Base-by-base conservation (phyloP, 495 filamentous ascomycete genomes). In the Hypoxylon subgilvum region DNA sequence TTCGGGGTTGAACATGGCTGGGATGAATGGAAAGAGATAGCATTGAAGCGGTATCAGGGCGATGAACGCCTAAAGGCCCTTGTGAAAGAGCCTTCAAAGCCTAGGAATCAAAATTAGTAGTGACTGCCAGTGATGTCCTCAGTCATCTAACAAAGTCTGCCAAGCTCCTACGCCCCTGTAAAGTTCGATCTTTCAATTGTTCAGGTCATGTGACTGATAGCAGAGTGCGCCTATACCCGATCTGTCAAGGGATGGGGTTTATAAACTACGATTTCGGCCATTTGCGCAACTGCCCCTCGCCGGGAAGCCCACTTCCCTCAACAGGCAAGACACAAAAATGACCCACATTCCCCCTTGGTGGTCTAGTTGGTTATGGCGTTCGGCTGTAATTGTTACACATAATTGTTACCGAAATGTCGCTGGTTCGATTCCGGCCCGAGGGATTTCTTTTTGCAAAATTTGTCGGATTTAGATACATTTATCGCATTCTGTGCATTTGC, bases 301-400 rank as follows among this genome's bases (percentile, higher is more conserved):
- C 10, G 14, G 30, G 30, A 35, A 10, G 44, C 8, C 44, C 44
- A 47, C 44, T 47, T 34, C 44, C 42, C 32, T 16, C 13, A 3
- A 3, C 12, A 35, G 10, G 27, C 5, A 10, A 30, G 10, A 30
- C 5, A 30, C 10, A 7, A n/a, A 41, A 10, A 43, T 13, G 22
- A 28, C 6, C 21, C 14, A 34, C 2, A 23, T 27, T 21, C 18
- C 2, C 61, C 61, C 61, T 64, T 64, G 61, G 61, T 64, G 44
- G 61, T 64, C 43, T 60, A 66, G 70, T 51, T 75, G 74, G 67
- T 67, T 60, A 57, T 48, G 39, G 36, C 54, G 27, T 53, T 61
- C 56, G 40, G 46, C 53, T 59, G 60, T 59, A 65, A 60, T 53
- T 55, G 52, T 38, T 7, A 16, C 30, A n/a, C 9, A 45, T 12